phyloP scores from a whole-genome alignment of 208 protist species.

The Leptomonas seymouri region DNA sequence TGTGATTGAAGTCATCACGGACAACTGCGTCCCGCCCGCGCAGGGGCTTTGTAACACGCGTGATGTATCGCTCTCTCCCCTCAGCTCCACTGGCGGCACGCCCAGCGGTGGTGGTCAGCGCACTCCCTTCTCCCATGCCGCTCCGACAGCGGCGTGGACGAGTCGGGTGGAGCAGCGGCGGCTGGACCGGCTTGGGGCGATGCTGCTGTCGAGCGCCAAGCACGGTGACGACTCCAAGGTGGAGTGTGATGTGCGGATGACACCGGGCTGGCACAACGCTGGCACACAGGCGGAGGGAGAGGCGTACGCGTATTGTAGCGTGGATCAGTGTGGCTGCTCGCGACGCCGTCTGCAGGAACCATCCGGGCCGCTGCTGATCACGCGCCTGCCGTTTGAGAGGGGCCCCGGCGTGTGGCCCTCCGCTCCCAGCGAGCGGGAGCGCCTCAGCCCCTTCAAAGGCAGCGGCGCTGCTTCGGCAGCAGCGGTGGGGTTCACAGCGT shows the following conservation, averaged over 20 bases:
- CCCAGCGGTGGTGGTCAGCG: not conserved
- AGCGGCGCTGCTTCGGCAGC: not conserved
- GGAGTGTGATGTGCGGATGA: not conserved
- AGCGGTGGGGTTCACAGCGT: not conserved
- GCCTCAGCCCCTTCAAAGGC: not conserved
- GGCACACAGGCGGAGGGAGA: not conserved
- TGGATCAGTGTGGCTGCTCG: slow-evolving; percentile 11
- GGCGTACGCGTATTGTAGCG: not conserved
- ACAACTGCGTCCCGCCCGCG: slow-evolving; percentile 2
- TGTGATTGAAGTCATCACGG: slow-evolving; percentile 21
- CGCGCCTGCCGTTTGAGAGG: slow-evolving; percentile 58
- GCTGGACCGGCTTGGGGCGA: not conserved
- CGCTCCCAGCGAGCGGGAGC: not conserved
- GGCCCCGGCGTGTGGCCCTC: slow-evolving; percentile 71
- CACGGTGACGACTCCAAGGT: not conserved
- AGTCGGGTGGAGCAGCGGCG: slow-evolving; percentile 9
- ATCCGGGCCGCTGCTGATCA: slow-evolving; percentile 40
- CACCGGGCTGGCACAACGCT: not conserved
- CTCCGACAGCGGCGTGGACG: slow-evolving; percentile 16
- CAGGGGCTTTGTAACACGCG: not conserved
- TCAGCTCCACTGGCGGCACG: slow-evolving; percentile 4
- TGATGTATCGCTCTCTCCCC: slow-evolving; percentile 29
- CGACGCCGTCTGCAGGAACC: slow-evolving; percentile 16
- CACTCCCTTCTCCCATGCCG: not conserved
- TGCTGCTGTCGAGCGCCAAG: not conserved